Conservation (phyloP, 78 protist genomes). For the Pelomyxa schiedti region DNA sequence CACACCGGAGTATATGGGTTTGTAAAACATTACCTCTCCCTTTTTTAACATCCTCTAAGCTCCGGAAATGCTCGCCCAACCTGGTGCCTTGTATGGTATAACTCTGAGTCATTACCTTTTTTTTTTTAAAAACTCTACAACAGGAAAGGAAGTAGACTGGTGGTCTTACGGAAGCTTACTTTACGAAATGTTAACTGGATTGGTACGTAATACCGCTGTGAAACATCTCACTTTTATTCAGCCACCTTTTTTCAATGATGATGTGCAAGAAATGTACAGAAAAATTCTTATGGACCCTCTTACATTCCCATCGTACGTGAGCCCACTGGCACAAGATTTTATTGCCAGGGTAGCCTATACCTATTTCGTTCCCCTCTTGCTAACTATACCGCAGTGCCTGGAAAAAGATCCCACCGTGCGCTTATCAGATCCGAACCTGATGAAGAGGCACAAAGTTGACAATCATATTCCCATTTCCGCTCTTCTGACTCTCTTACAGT, state of each 20-base stretch:
- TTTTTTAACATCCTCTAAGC: no score
- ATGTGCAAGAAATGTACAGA: slow-evolving; percentile 53
- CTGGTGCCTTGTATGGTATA: no score
- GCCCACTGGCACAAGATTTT: neutral
- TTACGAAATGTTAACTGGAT: no score
- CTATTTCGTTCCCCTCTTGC: neutral
- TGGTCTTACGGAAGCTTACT: neutral
- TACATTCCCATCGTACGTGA: neutral
- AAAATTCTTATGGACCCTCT: slow-evolving; percentile 1
- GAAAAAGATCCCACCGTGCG: slow-evolving; percentile 48
- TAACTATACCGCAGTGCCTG: slow-evolving; percentile 16
- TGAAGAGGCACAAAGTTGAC: slow-evolving; percentile 65
- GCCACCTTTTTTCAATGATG: slow-evolving; percentile 45
- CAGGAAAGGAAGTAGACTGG: no score
- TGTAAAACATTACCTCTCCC: no score
- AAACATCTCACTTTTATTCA: no score
- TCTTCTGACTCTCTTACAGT: no score
- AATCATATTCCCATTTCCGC: no score
- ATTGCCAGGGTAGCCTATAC: slow-evolving; percentile 13
- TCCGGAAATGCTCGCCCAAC: no score
- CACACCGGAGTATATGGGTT: slow-evolving; percentile 77
- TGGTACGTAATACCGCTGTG: no score
- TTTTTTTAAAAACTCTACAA: no score
- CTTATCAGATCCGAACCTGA: slow-evolving; percentile 14
- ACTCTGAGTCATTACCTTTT: no score